These are phyloP conservation scores for Xanthoceras sorbifolium DNA, from an alignment of 345 rosid genomes.

Conservation along the genomic window DNA sequence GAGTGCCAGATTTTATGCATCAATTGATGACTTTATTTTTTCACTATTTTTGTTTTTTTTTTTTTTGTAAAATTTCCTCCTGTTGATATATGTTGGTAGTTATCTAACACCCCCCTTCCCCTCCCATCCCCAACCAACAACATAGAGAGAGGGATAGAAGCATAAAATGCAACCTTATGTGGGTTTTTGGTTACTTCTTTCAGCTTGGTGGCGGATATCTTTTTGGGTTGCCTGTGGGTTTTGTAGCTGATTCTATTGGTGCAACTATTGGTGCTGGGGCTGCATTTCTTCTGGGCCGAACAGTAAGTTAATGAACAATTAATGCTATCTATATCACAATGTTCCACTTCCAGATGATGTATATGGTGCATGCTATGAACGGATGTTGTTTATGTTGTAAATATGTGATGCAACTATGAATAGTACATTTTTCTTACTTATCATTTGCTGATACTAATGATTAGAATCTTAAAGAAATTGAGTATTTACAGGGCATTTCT, in stretches of 20 bases:
- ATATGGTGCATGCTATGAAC: background rate
- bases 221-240: constrained; percentile 91
- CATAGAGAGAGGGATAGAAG: background rate
- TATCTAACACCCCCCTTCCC: background rate
- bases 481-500: background rate
- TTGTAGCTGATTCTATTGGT: constrained; percentile 92
- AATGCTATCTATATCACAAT: background rate
- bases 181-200: constrained; percentile 30
- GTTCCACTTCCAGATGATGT: background rate
- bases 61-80: background rate
- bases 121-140: background rate
- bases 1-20: background rate
- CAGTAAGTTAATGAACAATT: constrained; percentile 40
- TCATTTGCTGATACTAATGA: background rate
- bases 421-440: background rate
- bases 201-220: constrained; percentile 99
- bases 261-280: constrained; percentile 93
- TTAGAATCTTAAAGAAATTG: background rate
- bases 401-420: background rate
- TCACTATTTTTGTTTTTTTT: background rate
- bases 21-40: background rate
- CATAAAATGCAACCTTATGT: constrained; percentile 20
- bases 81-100: background rate
- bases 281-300: constrained; percentile 93
- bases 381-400: background rate